Conservation (phyloP, 495 filamentous ascomycete genomes). For the Podospora conica region DNA sequence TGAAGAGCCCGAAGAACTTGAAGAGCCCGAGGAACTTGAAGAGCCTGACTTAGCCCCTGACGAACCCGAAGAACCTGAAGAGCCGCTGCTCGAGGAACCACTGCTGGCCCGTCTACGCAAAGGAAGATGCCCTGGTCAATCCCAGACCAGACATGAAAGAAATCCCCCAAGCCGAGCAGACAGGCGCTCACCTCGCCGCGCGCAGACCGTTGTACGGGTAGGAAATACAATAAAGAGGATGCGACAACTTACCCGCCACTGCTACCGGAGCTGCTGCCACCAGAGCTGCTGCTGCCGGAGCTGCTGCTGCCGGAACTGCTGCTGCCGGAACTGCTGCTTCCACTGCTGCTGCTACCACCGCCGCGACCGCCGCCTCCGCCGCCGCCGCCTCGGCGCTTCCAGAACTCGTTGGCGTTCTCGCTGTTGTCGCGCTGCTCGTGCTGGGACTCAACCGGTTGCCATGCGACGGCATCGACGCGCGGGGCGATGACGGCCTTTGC, state of each 20-base stretch:
- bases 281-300: not conserved
- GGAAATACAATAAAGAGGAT: not conserved
- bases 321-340: conserved; percentile 1
- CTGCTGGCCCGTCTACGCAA: not conserved
- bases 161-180: not conserved
- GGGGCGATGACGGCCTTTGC: conserved; percentile 10
- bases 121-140: not conserved
- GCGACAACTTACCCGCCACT: not conserved
- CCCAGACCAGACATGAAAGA: not conserved
- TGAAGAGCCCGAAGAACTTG: no score
- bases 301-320: conserved; percentile 1
- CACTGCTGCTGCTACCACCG: conserved; percentile 15
- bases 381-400: conserved; percentile 53
- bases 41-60: no score
- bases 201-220: not conserved
- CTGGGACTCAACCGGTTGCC: conserved; percentile 3
- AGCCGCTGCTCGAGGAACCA: not conserved
- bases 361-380: conserved; percentile 42
- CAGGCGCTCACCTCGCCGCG: not conserved
- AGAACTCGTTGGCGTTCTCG: conserved; percentile 35
- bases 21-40: no score
- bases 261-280: not conserved
- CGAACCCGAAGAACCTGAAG: no score
- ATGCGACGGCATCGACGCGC: conserved; percentile 5
- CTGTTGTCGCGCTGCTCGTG: conserved; percentile 17